Conservation (phyloP, 352 stramenopile species). For the Phytophthora capsici region DNA sequence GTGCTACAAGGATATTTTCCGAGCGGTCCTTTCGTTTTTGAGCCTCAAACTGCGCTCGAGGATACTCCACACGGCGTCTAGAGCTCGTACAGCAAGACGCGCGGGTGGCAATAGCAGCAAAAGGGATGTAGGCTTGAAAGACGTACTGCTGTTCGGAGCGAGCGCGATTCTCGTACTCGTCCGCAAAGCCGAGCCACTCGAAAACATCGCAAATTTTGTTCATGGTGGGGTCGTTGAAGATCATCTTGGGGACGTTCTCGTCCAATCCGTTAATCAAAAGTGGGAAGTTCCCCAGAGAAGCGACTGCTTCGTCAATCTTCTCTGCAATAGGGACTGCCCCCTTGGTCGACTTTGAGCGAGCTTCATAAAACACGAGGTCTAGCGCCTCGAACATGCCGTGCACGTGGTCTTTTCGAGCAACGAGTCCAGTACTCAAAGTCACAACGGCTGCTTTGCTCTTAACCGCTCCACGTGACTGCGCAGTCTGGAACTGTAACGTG, state of each 20-base stretch:
- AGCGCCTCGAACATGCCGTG: constrained; percentile 71
- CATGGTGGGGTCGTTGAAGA: constrained; percentile 91
- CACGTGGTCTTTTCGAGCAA: constrained; percentile 68
- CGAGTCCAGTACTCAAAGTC: constrained; percentile 43
- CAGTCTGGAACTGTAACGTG: constrained; percentile 95
- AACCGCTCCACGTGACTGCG: constrained; percentile 35
- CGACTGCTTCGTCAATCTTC: constrained; percentile 72
- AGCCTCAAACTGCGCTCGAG: constrained; percentile 61
- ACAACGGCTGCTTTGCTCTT: constrained; percentile 11
- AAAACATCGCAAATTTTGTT: constrained; percentile 83
- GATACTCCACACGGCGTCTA: constrained; percentile 76
- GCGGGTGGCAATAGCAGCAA: constrained; percentile 75
- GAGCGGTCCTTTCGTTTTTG: constrained; percentile 65
- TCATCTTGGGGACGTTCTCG: constrained; percentile 89
- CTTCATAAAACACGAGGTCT: constrained; percentile 79
- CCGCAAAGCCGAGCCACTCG: constrained; percentile 85
- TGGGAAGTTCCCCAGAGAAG: constrained; percentile 78
- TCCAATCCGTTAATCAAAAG: constrained; percentile 88
- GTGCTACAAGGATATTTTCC: constrained; percentile 69
- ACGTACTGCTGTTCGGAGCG: constrained; percentile 76
- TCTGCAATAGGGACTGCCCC: constrained; percentile 36
- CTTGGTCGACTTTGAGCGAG: constrained; percentile 57
- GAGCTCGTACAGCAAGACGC: constrained; percentile 78
- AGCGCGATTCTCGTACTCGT: constrained; percentile 70
- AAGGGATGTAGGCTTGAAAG: constrained; percentile 71